Conservation (phyloP, 1,284 basidiomycete genomes). For the Xanthoconium separans region DNA sequence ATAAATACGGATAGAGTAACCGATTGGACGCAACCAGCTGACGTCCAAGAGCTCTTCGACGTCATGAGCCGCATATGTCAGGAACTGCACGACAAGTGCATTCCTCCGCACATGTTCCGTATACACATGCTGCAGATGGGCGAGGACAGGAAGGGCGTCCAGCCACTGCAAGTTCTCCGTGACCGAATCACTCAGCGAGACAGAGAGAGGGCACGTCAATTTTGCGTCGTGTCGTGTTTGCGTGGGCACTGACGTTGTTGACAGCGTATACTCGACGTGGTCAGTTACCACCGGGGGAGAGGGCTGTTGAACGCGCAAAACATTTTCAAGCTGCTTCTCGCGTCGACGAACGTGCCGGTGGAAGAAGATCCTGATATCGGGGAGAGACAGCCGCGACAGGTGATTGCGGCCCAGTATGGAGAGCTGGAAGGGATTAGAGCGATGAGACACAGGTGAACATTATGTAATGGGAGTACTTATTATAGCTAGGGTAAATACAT, state of each 20-base stretch:
- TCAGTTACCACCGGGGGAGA: slow-evolving; percentile 27
- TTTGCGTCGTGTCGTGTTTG: background rate
- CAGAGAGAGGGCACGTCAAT: slow-evolving; percentile 13
- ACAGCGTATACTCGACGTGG: slow-evolving; percentile 23
- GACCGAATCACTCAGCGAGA: slow-evolving; percentile 21
- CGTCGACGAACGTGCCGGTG: slow-evolving; percentile 15
- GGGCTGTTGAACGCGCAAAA: slow-evolving; percentile 22
- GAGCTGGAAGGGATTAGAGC: slow-evolving; percentile 19
- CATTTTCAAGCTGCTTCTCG: slow-evolving; percentile 24
- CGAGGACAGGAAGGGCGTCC: slow-evolving; percentile 23
- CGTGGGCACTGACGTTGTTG: background rate
- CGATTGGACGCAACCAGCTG: slow-evolving; percentile 7
- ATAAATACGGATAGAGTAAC: background rate
- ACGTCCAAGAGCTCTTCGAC: slow-evolving; percentile 16
- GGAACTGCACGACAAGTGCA: slow-evolving; percentile 6
- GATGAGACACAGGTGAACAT: slow-evolving; percentile 6
- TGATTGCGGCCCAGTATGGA: slow-evolving; percentile 13
- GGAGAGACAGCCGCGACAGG: slow-evolving; percentile 13
- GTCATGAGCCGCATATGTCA: slow-evolving; percentile 12
- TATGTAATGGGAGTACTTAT: no score
- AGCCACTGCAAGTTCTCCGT: slow-evolving; percentile 25
- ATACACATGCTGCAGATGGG: slow-evolving; percentile 30
- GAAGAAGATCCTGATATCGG: slow-evolving; percentile 25
- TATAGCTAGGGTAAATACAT: no score
- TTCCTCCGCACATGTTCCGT: slow-evolving; percentile 23